A percentile compares a stretch with the other conserved stretches of the same genome.
Conservation (phyloP, 2,329 filamentous ascomycete species). For the Helotiales sp. region DNA sequence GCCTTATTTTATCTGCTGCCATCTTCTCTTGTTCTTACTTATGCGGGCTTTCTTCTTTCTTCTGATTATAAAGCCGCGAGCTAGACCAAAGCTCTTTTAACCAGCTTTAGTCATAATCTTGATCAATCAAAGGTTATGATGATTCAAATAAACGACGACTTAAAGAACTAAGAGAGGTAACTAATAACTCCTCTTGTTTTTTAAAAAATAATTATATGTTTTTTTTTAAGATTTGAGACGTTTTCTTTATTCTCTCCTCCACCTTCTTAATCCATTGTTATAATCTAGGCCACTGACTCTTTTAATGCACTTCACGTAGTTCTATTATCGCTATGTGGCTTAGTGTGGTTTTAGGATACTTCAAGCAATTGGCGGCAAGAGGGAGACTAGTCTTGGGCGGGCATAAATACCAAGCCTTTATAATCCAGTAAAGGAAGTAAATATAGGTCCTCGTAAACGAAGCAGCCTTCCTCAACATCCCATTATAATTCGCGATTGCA, state of each 20-base stretch:
- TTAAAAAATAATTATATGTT: constrained; percentile 14
- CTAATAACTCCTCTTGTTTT: constrained; percentile 15
- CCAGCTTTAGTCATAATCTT: constrained; percentile 18
- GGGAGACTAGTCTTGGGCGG: constrained; percentile 13
- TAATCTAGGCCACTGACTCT: constrained; percentile 3
- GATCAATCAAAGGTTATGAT: constrained; percentile 18
- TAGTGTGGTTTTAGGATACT: constrained; percentile 1
- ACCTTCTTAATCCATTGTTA: constrained; percentile 8
- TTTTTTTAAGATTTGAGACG: constrained; percentile 13
- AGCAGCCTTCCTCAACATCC: constrained; percentile 17
- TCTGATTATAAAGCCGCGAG: constrained; percentile 16
- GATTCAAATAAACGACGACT: constrained; percentile 1
- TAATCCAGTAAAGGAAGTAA: constrained; percentile 11
- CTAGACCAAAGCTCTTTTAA: constrained; percentile 17
- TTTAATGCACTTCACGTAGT: constrained; percentile 5
- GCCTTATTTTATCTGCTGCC: constrained; percentile 17
- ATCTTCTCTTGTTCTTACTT: constrained; percentile 20
- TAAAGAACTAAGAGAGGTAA: constrained; percentile 13
- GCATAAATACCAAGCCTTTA: constrained; percentile 9
- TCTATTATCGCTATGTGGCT: constrained; percentile 8
- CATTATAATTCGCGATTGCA: too few species aligned
- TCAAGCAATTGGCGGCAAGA: neutral
- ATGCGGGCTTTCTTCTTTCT: constrained; percentile 14
- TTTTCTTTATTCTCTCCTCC: constrained; percentile 13
- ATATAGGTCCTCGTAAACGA: constrained; percentile 13